phyloP scores from a whole-genome alignment of 73 alveolate genomes.

The Tetrahymena borealis region DNA sequence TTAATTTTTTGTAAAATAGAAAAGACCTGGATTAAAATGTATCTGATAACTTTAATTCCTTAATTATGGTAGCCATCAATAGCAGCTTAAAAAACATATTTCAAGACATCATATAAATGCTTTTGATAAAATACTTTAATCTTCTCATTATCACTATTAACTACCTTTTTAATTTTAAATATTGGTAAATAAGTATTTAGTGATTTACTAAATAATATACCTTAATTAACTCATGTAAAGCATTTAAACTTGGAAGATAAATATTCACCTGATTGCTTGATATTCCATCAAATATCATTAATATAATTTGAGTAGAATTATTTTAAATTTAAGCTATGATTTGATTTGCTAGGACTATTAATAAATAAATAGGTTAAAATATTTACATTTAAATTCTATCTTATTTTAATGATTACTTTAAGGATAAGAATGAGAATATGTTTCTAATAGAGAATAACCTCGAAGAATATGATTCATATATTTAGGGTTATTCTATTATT shows the following conservation, averaged over 20 bases:
- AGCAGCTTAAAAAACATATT: background rate
- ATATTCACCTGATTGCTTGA: background rate
- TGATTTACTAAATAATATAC: background rate
- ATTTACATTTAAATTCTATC: background rate
- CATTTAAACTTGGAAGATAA: background rate
- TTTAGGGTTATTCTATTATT: background rate
- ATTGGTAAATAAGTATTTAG: background rate
- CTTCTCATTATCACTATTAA: background rate
- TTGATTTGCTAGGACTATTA: background rate
- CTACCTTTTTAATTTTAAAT: background rate
- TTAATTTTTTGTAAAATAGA: background rate
- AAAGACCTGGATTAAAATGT: background rate
- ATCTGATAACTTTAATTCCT: background rate
- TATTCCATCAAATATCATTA: background rate
- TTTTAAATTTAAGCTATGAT: background rate
- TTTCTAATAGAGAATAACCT: background rate
- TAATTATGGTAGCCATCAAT: background rate
- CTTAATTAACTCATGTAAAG: background rate
- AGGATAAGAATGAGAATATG: background rate
- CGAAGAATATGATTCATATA: background rate
- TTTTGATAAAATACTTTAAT: background rate
- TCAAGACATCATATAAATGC: background rate
- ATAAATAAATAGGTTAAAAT: background rate
- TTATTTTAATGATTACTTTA: background rate
- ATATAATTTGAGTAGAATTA: background rate